Evolutionary conservation across 2,329 filamentous ascomycete species (phyloP), one percentile per base, ranked within the genome.

Genomic region (Beauveria sp.): DNA sequence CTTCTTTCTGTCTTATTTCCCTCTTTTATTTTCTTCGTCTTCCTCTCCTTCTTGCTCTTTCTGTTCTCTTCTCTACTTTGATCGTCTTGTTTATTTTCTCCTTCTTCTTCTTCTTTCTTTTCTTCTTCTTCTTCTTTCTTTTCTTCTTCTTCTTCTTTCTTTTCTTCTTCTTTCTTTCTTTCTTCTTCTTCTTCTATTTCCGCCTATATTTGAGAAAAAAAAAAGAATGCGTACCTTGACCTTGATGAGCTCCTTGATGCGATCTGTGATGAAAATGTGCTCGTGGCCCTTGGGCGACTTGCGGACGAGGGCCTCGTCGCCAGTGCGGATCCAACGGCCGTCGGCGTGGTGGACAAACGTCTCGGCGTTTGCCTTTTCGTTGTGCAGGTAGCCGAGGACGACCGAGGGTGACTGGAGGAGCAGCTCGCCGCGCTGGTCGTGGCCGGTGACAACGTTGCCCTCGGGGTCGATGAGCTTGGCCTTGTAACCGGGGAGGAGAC

Each of bases 221-320:
- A n/a, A 10, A 31, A 55, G 50, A 28, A 28, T 24, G 14, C 60
- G 8, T 58, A 88, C 87, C 79, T 90, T 90, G 69, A 90, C 88
- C 72, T 91, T 91, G 74, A 91, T 91, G 57, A 91, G 77, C 69
- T 91, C 85, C 69, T 85, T 82, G 65, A 81, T 74, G 16, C 93
- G 85, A 71, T 96, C 93, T 1, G 92, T 88, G 63, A 97, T 88
- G 71, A 91, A 88, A 54, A 96, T 72, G 69, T 97, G 93, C 73
- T 96, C 91, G 65, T 87, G 77, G 3, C 90, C 91, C 2, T 79
- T 77, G 0, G 84, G 80, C 8, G 84, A 79, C 68, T 83, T 81
- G 2, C 82, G 80, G 12, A 96, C 77, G 3, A 93, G 78, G 0
- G 88, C 91, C 71, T 96, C 90, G 68, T 97, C 93, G 6, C 93